phyloP scores from a whole-genome alignment of 805 yeast genomes.

The Limtongia smithiae region DNA sequence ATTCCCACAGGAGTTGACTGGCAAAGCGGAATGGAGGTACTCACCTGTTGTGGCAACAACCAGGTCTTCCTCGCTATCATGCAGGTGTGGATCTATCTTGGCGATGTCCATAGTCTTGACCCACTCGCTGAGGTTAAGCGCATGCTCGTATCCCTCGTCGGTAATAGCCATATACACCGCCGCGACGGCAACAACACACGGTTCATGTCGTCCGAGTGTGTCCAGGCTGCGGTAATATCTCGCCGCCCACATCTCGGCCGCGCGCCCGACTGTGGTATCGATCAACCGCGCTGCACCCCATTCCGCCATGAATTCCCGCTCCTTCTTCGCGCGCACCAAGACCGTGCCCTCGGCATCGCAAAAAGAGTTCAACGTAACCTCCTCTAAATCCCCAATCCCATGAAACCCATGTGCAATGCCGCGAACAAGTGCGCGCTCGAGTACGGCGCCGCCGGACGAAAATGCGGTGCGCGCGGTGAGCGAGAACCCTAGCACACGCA shows the following conservation, averaged over 20 bases:
- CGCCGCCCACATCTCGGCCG: slow-evolving; percentile 2
- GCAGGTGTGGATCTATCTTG: no score
- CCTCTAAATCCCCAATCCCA: slow-evolving; percentile 10
- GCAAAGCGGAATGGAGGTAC: no score
- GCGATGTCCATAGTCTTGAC: no score
- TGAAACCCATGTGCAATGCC: slow-evolving; percentile 3
- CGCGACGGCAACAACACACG: slow-evolving; percentile 11
- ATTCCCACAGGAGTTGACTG: no score
- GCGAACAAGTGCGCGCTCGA: slow-evolving; percentile 7
- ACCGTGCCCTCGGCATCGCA: slow-evolving; percentile 1
- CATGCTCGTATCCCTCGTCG: slow-evolving; percentile 1
- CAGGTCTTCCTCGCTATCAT: no score
- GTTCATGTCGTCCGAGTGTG: background rate
- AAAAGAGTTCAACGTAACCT: slow-evolving; percentile 1
- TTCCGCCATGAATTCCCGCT: slow-evolving; percentile 9
- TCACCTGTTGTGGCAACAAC: no score
- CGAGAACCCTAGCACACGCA: slow-evolving; percentile 12
- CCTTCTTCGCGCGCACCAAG: slow-evolving; percentile 1
- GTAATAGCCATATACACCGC: slow-evolving; percentile 9
- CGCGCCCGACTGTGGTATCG: slow-evolving; percentile 10
- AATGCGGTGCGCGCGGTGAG: slow-evolving; percentile 2
- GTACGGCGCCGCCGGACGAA: slow-evolving; percentile 1
- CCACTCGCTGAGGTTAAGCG: background rate
- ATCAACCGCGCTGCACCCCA: slow-evolving; percentile 13
- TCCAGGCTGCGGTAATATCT: background rate